Base-by-base conservation (phyloP, 23 red algal genomes). In the Gracilaria gracilis region DNA sequence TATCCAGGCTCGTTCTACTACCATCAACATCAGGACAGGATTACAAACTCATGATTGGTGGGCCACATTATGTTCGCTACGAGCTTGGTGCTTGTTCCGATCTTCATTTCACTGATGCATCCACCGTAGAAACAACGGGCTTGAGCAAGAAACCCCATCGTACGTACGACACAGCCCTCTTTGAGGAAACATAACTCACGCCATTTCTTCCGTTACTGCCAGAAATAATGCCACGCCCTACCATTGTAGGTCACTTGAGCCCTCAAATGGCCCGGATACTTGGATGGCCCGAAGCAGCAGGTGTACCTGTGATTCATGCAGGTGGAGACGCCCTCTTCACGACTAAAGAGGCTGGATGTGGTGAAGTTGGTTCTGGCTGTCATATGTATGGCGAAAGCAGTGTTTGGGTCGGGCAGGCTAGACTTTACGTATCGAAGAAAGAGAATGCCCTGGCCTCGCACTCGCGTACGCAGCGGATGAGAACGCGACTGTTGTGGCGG, bases 281-380 rank as follows among this genome's bases (percentile, higher is more conserved):
- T 12, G 87, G 87, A 44, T n/a, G 57, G 29, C 40, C 50, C n/a
- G 73, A 67, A n/a, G 46, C 77, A 46, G 73, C 67, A 38, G 87
- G 87, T 31, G 39, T 90, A 65, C 57, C 87, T 20, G 71, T 90
- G 58, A 67, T 90, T 47, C 87, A 90, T 80, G 42, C 87, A 51
- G 87, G 87, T 23, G 87, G 87, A 21, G 87, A 90, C 47, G 87
- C 87, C 19, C 81, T 80, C 39, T 77, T 46, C 4, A 32, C 74
- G 21, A 90, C 87, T 8, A 75, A 81, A 23, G 87, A 75, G 8
- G 87, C 87, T 17, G 87, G 87, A 54, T 80, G 87, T 47, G 73
- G 51, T 39, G 76, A 32, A 9, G n/a, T 61, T 35, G 73, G 72
- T 11, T 65, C 65, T 15, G 87, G 87, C 1, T 47, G 31, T 33